Evolutionary conservation across 2,329 filamentous ascomycete genomes (phyloP).

Genomic region (Monosporascus sp.): DNA sequence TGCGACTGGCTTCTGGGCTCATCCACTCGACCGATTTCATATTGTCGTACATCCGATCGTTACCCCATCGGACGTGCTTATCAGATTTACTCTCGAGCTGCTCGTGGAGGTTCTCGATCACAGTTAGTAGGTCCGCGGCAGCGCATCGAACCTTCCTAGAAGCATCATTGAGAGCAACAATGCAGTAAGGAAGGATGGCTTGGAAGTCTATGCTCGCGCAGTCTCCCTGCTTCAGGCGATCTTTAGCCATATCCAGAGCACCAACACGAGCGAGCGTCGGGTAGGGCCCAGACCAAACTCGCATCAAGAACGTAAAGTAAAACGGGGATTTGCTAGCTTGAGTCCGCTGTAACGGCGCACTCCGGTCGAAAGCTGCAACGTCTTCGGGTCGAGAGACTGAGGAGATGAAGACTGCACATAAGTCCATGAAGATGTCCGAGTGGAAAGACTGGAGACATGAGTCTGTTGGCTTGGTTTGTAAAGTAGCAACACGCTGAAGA

Average conservation of each 20-base stretch:
- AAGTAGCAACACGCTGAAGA: constrained; percentile 17
- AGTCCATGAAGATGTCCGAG: constrained; percentile 50
- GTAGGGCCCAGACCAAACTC: constrained; percentile 68
- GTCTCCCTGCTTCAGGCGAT: constrained; percentile 47
- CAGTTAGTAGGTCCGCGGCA: constrained; percentile 61
- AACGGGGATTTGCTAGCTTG: constrained; percentile 55
- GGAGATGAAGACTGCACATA: constrained; percentile 53
- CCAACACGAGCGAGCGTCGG: constrained; percentile 63
- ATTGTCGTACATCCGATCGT: constrained; percentile 60
- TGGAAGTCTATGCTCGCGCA: constrained; percentile 62
- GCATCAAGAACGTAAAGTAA: constrained; percentile 70
- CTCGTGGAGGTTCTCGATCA: constrained; percentile 47
- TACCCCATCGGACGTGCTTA: constrained; percentile 51
- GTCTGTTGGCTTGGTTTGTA: constrained; percentile 31
- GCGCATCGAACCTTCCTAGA: constrained; percentile 72
- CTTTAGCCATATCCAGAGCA: constrained; percentile 62
- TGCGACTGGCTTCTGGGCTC: constrained; percentile 49
- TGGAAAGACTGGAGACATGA: constrained; percentile 49
- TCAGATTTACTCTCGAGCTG: constrained; percentile 31
- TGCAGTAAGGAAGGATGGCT: constrained; percentile 72
- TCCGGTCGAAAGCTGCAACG: constrained; percentile 48
- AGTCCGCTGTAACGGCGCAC: constrained; percentile 49
- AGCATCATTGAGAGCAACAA: constrained; percentile 69
- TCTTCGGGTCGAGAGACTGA: constrained; percentile 25
- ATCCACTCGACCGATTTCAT: constrained; percentile 52